Evolutionary conservation across 1,284 basidiomycete genomes (phyloP), one percentile per base, ranked within the genome.

Genomic region (Cystobasidiaceae sp.): DNA sequence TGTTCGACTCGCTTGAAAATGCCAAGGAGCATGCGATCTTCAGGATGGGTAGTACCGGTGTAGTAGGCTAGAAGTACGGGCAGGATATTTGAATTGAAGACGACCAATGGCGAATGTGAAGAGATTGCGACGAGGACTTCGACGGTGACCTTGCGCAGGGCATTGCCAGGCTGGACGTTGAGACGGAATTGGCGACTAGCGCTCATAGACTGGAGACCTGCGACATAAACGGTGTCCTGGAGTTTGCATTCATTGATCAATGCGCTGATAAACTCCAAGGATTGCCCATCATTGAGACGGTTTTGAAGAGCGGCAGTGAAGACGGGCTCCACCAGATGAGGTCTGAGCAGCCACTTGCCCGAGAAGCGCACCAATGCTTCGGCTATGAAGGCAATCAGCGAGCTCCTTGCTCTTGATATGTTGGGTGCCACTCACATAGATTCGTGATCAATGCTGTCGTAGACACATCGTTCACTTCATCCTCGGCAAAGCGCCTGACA

Each of bases 271-370:
- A 93, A 78, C 0, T 78, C 71, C 5, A 90, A 71, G 7, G 80
- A 81, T 9, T 71, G 68, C 0, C 71, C 43, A 48, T 82, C 79
- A 0, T 77, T 73, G 11, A 92, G 76, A 15, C 83, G 80, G 67
- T 83, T 80, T 70, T 86, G 86, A 37, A 89, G 78, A 1, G 84
- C 80, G 0, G 84, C 83, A 5, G 82, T 82, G 34, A 94, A 73
- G 25, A 91, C 78, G 0, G 89, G 86, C 67, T 97, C 93, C 0
- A 84, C 85, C 6, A 87, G 76, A 69, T 86, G 82, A 1, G 81
- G 70, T 68, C 86, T 86, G 37, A 85, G 76, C 45, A 67, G 66
- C 51, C 66, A 67, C 19, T 59, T 62, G 57, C 48, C 37, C 19
- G 11, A 23, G 57, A 39, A 41, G 2, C 23, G 8, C 8, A 37